phyloP scores from a whole-genome alignment of 768 basidiomycete genomes.

The Suillus subaureus region DNA sequence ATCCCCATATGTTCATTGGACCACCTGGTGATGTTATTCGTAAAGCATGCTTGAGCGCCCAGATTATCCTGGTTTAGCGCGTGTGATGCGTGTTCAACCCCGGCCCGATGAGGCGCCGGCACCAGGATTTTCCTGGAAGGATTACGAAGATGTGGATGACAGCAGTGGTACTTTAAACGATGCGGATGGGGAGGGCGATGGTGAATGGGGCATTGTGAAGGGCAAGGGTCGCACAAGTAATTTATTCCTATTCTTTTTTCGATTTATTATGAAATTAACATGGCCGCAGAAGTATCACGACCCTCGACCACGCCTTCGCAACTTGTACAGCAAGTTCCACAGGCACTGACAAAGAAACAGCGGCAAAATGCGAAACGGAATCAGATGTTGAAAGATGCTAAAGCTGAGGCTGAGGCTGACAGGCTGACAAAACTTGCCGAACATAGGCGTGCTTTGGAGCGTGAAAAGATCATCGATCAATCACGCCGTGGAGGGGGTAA shows the following conservation, averaged over 20 bases:
- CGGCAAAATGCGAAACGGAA: constrained; percentile 64
- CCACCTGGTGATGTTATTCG: constrained; percentile 15
- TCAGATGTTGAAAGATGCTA: constrained; percentile 59
- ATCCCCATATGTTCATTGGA: not conserved
- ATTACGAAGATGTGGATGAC: constrained; percentile 68
- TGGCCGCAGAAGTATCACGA: constrained; percentile 18
- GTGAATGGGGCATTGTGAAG: constrained; percentile 75
- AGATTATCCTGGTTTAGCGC: constrained; percentile 55
- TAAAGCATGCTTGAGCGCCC: constrained; percentile 66
- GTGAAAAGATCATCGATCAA: constrained; percentile 49
- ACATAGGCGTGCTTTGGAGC: constrained; percentile 65
- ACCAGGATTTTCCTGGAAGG: constrained; percentile 71
- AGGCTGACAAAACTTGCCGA: constrained; percentile 52
- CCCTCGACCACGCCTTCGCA: constrained; percentile 16
- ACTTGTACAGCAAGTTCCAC: constrained; percentile 37
- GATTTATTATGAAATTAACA: constrained; percentile 8
- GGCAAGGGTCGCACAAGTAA: constrained; percentile 50
- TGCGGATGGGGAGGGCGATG: constrained; percentile 73
- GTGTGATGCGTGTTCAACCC: constrained; percentile 70
- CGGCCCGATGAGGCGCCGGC: constrained; percentile 59
- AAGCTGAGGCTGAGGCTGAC: constrained; percentile 54
- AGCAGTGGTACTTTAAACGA: constrained; percentile 47
- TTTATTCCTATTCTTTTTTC: constrained; percentile 13
- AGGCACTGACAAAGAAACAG: constrained; percentile 64
- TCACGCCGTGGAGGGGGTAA: constrained; percentile 30